Base-by-base conservation (phyloP, 352 stramenopile genomes). In the Pilasporangium apinafurcum region DNA sequence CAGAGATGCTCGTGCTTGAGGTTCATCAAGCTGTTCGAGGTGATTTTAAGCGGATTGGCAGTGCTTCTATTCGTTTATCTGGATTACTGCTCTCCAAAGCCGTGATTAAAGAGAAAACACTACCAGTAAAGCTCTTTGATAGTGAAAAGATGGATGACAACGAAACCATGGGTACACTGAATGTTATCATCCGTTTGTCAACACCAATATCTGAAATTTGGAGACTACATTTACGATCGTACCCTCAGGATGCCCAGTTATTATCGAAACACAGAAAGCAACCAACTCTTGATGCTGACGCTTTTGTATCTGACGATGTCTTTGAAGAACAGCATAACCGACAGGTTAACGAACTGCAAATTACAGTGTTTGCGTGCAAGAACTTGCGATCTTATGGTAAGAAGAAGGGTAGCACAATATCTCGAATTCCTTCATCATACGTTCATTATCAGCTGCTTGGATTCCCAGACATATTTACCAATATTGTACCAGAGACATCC, bases 191-290 rank as follows among this genome's bases (percentile, higher is more conserved):
- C 5, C 69, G 88, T 1, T 66, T 98, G 33, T 92, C 90, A 2
- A 79, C 87, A 6, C 83, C 90, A 13, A 72, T 97, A n/a, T 83
- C 68, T 0, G 89, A 97, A 46, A 81, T 97, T 31, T 98, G 86
- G 70, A 67, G 73, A 34, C 56, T 97, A 1, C 95, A 97, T 41
- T 53, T 97, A 16, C 82, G 84, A 18, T 83, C 85, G 14, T 89
- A 89, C 38, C 91, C 91, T 13, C 73, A 88, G 37, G 88, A 97
- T 59, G 63, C 73, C 28, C 54, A 79, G 24, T 37, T 91, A 17
- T 44, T 90, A 9, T 64, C 61, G 5, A 56, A 17, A 5, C 16
- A 53, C 32, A 43, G 32, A 2, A 60, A 64, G 24, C 5, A 12
- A 39, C n/a, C 2, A 14, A 39, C 35, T 14, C 33, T 47, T 22